Conservation (phyloP, 495 filamentous ascomycete species). For the Apiosordaria backusii region DNA sequence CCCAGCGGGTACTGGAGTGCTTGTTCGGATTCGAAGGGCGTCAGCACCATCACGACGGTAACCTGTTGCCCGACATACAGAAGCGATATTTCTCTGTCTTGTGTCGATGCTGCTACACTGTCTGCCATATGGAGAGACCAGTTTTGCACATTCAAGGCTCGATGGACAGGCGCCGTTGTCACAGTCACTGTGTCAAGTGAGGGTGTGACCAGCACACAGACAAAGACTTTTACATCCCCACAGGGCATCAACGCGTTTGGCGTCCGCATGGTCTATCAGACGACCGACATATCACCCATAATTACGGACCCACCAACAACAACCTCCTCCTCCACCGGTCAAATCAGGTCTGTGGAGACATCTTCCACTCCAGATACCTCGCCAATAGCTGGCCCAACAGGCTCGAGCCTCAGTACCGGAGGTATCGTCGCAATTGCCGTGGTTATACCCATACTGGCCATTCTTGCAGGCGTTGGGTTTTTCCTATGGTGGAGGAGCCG, state of each 20-base stretch:
- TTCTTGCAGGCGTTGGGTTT: conserved; percentile 14
- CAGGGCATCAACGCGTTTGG: conserved; percentile 26
- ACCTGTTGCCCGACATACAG: conserved; percentile 26
- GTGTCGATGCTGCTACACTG: conserved; percentile 19
- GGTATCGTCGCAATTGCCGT: conserved; percentile 23
- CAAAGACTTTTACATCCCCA: conserved; percentile 2
- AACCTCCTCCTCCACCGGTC: background rate
- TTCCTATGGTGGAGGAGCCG: conserved; percentile 27
- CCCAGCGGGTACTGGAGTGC: conserved; percentile 28
- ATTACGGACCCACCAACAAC: background rate
- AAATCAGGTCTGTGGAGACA: background rate
- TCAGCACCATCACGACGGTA: conserved; percentile 27
- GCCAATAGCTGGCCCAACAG: background rate
- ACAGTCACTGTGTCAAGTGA: conserved; percentile 15
- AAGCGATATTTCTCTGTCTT: conserved; percentile 16
- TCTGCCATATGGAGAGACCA: conserved; percentile 14
- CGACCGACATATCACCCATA: conserved; percentile 13
- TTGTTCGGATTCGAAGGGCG: conserved; percentile 19
- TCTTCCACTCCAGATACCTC: background rate
- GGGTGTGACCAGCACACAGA: conserved; percentile 8
- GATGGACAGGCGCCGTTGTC: conserved; percentile 6
- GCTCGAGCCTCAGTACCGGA: conserved; percentile 17
- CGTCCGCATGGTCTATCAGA: conserved; percentile 28
- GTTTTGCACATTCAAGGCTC: conserved; percentile 26
- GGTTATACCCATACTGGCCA: conserved; percentile 18